Conservation (phyloP, 202 grass and related monocot species). For the Cymbopogon flexuosus region DNA sequence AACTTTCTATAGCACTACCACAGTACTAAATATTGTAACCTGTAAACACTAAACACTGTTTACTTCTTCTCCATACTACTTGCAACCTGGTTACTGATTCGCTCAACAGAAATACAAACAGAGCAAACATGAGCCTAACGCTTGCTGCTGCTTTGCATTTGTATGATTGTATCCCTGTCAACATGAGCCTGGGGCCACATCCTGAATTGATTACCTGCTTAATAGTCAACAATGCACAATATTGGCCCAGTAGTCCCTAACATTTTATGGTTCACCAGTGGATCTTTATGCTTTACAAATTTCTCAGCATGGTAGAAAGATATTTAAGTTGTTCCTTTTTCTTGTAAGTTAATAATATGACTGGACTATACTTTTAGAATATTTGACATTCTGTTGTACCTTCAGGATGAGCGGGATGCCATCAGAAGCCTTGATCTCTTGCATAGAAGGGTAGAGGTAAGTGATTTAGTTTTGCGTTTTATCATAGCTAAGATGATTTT, state of each 20-base stretch:
- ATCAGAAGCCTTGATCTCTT: conserved; percentile 94
- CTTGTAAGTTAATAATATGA: conserved; percentile 17
- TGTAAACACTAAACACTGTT: conserved; percentile 7
- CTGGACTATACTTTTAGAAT: background rate
- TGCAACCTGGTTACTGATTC: background rate
- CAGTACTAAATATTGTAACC: background rate
- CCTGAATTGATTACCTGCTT: background rate
- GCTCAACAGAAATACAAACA: background rate
- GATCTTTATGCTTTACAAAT: background rate
- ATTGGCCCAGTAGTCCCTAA: background rate
- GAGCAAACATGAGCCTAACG: background rate
- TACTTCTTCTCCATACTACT: background rate
- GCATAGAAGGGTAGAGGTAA: conserved; percentile 84
- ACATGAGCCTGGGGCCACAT: background rate
- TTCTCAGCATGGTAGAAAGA: conserved; percentile 6
- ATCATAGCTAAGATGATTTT: background rate
- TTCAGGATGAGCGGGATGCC: conserved; percentile 76
- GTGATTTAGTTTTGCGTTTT: background rate
- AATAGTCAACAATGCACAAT: background rate
- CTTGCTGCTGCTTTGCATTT: background rate
- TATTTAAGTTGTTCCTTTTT: conserved; percentile 21
- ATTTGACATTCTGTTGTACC: conserved; percentile 20
- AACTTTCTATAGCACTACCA: background rate
- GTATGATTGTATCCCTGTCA: background rate
- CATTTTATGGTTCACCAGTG: background rate